Base-by-base conservation (phyloP, 2,329 filamentous ascomycete species). In the Penicillium janthinellum region DNA sequence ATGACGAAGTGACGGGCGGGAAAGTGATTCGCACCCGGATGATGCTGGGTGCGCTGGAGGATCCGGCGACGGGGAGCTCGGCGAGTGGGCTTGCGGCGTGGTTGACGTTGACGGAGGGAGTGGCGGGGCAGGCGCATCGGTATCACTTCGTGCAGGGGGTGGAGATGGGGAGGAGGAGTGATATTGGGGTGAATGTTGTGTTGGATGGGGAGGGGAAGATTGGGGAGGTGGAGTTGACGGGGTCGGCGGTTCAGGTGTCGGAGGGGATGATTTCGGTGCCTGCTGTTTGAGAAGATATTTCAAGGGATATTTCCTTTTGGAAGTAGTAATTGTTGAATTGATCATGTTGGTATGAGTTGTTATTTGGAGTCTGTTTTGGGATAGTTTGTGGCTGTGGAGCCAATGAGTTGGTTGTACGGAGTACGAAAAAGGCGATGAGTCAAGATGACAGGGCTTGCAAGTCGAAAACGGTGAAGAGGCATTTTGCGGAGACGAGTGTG, bases 61-160 rank as follows among this genome's bases (percentile, higher is more conserved):
- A 76, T 56, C 66, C 74, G 15, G 74, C 72, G 5, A 76, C 73
- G 5, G 88, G 88, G 0, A 87, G 84, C 60, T 86, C 87, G 34
- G 85, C 87, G 5, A 82, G 82, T 68, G 83, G 83, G 7, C 72
- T 90, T 64, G 77, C 79, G 20, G 77, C 80, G 56, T 88, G 84
- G 67, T 75, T 89, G 61, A 79, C 82, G 4, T 69, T 84, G 54
- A 71, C 72, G n/a, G 76, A 77, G 54, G 71, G 70, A n/a, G 71
- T 67, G 22, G 54, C 56, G n/a, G 59, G 66, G 5, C 38, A 65
- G 28, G 62, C 64, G 49, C 72, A 71, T 25, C 72, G 72, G 56
- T 87, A 84, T 64, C 77, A 81, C 58, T 76, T 90, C 62, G 83
- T 83, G 59, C 88, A 90, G 75, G 88, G 87, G 0, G 85, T 89